A percentile compares a stretch with the other conserved stretches of the same genome.
Evolutionary conservation across 2,329 filamentous ascomycete species (phyloP).

Genomic region (Geoglossum cookeanum): DNA sequence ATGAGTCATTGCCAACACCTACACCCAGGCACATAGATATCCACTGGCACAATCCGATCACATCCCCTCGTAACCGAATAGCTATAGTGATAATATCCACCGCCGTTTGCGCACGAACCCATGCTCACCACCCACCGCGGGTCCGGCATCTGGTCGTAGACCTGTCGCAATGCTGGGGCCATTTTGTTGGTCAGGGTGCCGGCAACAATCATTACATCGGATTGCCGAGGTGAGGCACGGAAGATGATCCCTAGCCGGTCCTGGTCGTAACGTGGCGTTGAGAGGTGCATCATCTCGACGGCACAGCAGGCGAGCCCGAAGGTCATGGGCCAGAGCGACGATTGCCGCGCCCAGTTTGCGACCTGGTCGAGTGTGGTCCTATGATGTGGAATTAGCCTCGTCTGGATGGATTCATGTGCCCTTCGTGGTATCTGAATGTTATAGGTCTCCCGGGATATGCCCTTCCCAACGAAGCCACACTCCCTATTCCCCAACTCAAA

Average conservation of each 20-base stretch:
- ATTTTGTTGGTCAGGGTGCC: constrained; percentile 93
- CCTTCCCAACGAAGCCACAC: too few species aligned
- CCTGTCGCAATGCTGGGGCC: constrained; percentile 73
- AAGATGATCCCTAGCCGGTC: constrained; percentile 81
- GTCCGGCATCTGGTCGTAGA: constrained; percentile 93
- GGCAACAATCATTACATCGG: constrained; percentile 85
- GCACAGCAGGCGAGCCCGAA: constrained; percentile 81
- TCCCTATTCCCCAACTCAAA: too few species aligned
- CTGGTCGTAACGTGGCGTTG: constrained; percentile 74
- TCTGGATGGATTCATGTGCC: background rate
- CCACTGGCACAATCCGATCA: constrained; percentile 59
- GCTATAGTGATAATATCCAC: constrained; percentile 75
- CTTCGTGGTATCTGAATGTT: too few species aligned
- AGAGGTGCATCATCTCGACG: constrained; percentile 85
- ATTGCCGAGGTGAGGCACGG: constrained; percentile 70
- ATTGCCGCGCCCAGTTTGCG: constrained; percentile 68
- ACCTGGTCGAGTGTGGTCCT: constrained; percentile 64
- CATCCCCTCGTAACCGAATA: constrained; percentile 60
- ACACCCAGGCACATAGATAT: constrained; percentile 65
- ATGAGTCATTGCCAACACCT: too few species aligned
- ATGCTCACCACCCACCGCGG: constrained; percentile 75
- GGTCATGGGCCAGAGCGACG: constrained; percentile 74
- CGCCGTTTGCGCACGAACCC: constrained; percentile 70
- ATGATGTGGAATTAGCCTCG: constrained; percentile 3
- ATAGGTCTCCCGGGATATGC: too few species aligned